Evolutionary conservation across 768 basidiomycete genomes (phyloP).

Genomic region (Russula emetica): DNA sequence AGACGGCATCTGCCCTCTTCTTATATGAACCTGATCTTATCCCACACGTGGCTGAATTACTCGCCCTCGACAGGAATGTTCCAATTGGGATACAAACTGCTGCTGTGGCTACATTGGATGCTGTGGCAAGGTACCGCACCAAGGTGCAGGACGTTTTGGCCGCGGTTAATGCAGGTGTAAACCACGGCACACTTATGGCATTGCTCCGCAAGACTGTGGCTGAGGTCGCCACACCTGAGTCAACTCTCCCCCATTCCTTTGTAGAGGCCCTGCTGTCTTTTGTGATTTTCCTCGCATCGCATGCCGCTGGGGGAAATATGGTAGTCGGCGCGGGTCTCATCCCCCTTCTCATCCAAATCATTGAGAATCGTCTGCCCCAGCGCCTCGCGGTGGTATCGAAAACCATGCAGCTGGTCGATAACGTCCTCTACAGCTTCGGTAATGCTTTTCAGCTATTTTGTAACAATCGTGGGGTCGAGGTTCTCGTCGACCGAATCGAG

Average conservation of each 20-base stretch:
- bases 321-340: constrained; percentile 91
- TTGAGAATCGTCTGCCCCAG: constrained; percentile 68
- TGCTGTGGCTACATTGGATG: constrained; percentile 86
- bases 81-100: constrained; percentile 73
- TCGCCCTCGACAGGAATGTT: constrained; percentile 73
- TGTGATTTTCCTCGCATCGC: constrained; percentile 80
- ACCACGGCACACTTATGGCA: constrained; percentile 91
- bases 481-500: constrained; percentile 82
- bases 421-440: constrained; percentile 82
- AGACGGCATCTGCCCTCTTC: constrained; percentile 78
- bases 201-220: constrained; percentile 76
- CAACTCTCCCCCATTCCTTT: constrained; percentile 64
- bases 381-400: constrained; percentile 79
- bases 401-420: constrained; percentile 89
- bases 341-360: constrained; percentile 81
- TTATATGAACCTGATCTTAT: constrained; percentile 94
- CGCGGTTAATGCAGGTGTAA: constrained; percentile 91
- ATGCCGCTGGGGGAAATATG: constrained; percentile 85
- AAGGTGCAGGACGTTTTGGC: constrained; percentile 84
- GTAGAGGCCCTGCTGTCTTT: constrained; percentile 83
- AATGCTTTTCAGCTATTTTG: constrained; percentile 88
- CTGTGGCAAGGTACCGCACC: constrained; percentile 76
- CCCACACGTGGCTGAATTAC: constrained; percentile 79
- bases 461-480: constrained; percentile 76
- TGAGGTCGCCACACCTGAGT: constrained; percentile 64